Evolutionary conservation across 345 rosid species (phyloP).

Genomic region (Mallotus nudiflorus): DNA sequence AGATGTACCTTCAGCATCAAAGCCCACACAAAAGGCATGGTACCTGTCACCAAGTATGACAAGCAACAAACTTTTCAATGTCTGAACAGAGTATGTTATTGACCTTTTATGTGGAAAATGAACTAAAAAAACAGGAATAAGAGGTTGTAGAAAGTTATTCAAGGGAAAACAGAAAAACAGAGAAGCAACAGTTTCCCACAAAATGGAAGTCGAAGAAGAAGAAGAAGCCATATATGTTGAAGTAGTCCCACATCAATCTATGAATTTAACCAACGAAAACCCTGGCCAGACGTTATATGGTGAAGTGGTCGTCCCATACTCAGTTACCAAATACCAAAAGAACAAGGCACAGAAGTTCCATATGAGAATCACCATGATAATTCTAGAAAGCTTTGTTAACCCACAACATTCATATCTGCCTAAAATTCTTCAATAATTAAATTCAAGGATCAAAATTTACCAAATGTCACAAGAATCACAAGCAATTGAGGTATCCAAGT

Average conservation of each 20-base stretch:
- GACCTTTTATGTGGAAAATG: not conserved
- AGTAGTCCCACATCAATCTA: no score
- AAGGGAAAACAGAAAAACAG: not conserved
- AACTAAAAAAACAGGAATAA: not conserved
- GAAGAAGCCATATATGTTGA: not conserved
- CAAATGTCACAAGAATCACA: conserved; percentile 97
- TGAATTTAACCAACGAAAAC: no score
- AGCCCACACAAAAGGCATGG: conserved; percentile 96
- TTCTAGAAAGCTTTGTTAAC: not conserved
- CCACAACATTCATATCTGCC: not conserved
- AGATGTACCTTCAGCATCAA: conserved; percentile 76
- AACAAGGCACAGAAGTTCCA: not conserved
- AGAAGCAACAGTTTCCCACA: not conserved
- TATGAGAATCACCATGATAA: not conserved
- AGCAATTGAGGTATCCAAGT: conserved; percentile 94
- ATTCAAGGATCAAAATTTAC: conserved; percentile 38
- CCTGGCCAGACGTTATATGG: not conserved
- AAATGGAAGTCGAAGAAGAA: not conserved
- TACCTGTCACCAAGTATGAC: conserved; percentile 56
- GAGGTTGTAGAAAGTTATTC: not conserved
- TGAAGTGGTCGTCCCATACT: no score
- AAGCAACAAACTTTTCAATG: not conserved
- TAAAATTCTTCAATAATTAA: not conserved
- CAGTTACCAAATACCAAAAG: no score
- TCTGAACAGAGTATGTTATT: not conserved